Percentiles rank a stretch among this genome's conserved stretches.
Evolutionary conservation across 176 grass and related monocot species (phyloP).

Genomic region (sorghum (Sorghum bicolor)): DNA sequence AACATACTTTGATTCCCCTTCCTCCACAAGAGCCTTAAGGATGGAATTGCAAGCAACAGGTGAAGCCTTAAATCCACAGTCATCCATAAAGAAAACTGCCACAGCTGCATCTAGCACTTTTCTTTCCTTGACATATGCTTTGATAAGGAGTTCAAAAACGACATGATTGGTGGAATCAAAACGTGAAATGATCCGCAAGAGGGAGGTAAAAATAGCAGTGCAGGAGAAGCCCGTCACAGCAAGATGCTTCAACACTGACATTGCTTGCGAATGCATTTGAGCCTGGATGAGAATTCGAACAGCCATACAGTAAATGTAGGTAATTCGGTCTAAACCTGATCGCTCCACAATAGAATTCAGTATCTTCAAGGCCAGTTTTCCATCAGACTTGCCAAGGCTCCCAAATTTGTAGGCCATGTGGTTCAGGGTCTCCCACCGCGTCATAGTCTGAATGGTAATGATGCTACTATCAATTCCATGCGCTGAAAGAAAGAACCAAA

Average conservation of each 20-base stretch:
- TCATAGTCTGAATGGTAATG: slow-evolving; percentile 43
- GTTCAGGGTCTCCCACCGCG: slow-evolving; percentile 59
- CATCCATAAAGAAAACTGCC: slow-evolving; percentile 38
- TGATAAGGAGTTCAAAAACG: slow-evolving; percentile 49
- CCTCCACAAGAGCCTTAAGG: slow-evolving; percentile 46
- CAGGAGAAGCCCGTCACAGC: slow-evolving; percentile 6
- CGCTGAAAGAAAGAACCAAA: background rate
- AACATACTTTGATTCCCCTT: too few species aligned
- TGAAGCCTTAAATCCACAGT: slow-evolving; percentile 47
- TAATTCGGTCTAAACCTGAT: slow-evolving; percentile 31
- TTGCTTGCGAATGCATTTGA: too few species aligned
- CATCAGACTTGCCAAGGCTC: slow-evolving; percentile 47
- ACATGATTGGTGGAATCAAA: slow-evolving; percentile 38
- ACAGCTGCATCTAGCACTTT: slow-evolving; percentile 27
- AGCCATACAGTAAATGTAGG: too few species aligned
- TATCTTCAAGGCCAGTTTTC: slow-evolving; percentile 52
- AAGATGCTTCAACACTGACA: too few species aligned
- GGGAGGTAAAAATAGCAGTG: slow-evolving; percentile 40
- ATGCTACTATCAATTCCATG: slow-evolving; percentile 40
- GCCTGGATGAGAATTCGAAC: too few species aligned
- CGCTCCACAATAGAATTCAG: slow-evolving; percentile 41
- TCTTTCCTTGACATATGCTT: slow-evolving; percentile 53
- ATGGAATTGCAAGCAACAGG: slow-evolving; percentile 43
- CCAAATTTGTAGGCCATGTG: slow-evolving; percentile 49
- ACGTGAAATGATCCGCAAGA: slow-evolving; percentile 34